phyloP scores from a whole-genome alignment of 306 rosid species.

The Canavalia ensiformis region DNA sequence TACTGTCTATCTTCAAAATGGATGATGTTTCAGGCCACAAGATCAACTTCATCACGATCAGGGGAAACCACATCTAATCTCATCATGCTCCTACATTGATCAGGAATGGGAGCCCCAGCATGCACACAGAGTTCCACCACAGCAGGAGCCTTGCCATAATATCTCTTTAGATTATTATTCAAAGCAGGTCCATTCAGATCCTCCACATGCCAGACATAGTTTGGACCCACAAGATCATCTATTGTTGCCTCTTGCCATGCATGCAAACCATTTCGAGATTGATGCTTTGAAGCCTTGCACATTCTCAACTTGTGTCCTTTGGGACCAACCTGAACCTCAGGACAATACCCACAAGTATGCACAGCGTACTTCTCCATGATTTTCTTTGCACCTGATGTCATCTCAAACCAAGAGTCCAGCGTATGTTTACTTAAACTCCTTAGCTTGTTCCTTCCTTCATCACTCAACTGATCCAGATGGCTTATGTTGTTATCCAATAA shows the following conservation, averaged over 20 bases:
- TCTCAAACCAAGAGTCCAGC: constrained; percentile 78
- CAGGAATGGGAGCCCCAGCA: constrained; percentile 79
- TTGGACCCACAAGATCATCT: constrained; percentile 74
- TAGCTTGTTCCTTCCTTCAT: constrained; percentile 46
- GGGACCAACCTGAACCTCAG: constrained; percentile 88
- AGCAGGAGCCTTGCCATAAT: constrained; percentile 91
- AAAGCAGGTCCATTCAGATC: constrained; percentile 66
- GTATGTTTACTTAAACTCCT: constrained; percentile 59
- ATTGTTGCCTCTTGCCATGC: constrained; percentile 93
- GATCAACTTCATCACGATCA: constrained; percentile 79
- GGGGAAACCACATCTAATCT: constrained; percentile 89
- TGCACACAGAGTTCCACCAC: constrained; percentile 88
- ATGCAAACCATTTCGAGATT: constrained; percentile 86
- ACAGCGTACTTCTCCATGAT: constrained; percentile 79
- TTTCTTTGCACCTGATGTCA: constrained; percentile 73
- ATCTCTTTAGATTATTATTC: constrained; percentile 83
- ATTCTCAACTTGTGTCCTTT: constrained; percentile 91
- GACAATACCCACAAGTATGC: constrained; percentile 85
- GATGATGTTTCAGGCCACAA: constrained; percentile 61
- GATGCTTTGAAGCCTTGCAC: constrained; percentile 92
- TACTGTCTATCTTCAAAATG: constrained; percentile 26
- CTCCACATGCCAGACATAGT: constrained; percentile 87
- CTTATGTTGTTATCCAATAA: constrained; percentile 44
- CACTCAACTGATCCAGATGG: constrained; percentile 47
- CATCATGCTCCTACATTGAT: constrained; percentile 81